phyloP scores from a whole-genome alignment of 2,329 filamentous ascomycete genomes.

The Lecanicillium sp. region DNA sequence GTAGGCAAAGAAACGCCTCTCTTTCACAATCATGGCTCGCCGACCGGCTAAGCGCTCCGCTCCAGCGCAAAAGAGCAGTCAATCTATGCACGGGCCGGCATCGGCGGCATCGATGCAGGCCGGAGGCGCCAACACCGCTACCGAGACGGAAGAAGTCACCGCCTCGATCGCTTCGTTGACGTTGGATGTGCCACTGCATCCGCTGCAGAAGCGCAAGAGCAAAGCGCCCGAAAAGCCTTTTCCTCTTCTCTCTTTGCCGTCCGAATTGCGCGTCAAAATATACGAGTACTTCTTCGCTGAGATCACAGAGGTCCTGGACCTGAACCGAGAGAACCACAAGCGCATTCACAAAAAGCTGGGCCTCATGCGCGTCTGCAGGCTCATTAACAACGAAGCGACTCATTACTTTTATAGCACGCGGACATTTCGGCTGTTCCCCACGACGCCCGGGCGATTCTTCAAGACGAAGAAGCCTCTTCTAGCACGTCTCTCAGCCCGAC shows the following conservation, averaged over 20 bases:
- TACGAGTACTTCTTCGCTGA: slow-evolving; percentile 58
- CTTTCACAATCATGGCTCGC: slow-evolving; percentile 17
- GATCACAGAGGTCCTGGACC: slow-evolving; percentile 52
- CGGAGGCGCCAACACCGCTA: slow-evolving; percentile 32
- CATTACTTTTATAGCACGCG: slow-evolving; percentile 60
- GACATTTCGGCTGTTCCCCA: slow-evolving; percentile 62
- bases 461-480: slow-evolving; percentile 68
- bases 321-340: slow-evolving; percentile 61
- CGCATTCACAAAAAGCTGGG: slow-evolving; percentile 53
- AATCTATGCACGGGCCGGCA: slow-evolving; percentile 12
- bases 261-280: slow-evolving; percentile 63
- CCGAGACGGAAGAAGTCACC: slow-evolving; percentile 35
- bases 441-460: slow-evolving; percentile 58
- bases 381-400: slow-evolving; percentile 57
- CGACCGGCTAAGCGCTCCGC: slow-evolving; percentile 27
- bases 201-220: slow-evolving; percentile 25
- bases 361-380: slow-evolving; percentile 55
- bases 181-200: slow-evolving; percentile 32
- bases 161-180: slow-evolving; percentile 39
- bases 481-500: slow-evolving; percentile 54
- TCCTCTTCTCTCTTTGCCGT: slow-evolving; percentile 60
- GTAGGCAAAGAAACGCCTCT: too few species aligned
- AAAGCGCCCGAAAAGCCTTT: slow-evolving; percentile 43
- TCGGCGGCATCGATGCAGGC: slow-evolving; percentile 30
- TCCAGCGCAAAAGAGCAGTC: slow-evolving; percentile 20